A percentile compares a stretch with the other conserved stretches of the same genome.
phyloP scores from a whole-genome alignment of 106 monocot species.

The Gastrodia elata region DNA sequence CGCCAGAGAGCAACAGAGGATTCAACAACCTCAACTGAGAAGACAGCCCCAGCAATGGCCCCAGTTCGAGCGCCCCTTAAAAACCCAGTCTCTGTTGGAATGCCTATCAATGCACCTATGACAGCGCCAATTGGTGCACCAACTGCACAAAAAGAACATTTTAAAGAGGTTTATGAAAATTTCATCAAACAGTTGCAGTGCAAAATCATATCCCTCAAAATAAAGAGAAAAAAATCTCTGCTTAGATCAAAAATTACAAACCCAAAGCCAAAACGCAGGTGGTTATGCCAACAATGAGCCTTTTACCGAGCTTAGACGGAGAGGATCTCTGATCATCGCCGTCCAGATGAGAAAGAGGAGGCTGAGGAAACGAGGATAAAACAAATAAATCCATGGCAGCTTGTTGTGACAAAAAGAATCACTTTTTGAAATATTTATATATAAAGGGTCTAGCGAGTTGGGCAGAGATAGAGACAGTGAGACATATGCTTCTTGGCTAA shows the following conservation, averaged over 20 bases:
- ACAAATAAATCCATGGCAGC: not conserved
- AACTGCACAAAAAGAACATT: slow-evolving; percentile 28
- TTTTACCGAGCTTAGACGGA: slow-evolving; percentile 21
- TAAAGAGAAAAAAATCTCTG: not conserved
- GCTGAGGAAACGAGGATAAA: not conserved
- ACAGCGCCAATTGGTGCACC: slow-evolving; percentile 61
- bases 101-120: slow-evolving; percentile 69
- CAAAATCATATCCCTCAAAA: not conserved
- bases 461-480: not conserved
- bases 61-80: slow-evolving; percentile 76
- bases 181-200: not conserved
- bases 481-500: not conserved
- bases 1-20: slow-evolving; percentile 68
- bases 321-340: not conserved
- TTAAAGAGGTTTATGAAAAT: not conserved
- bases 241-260: slow-evolving; percentile 6
- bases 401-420: not conserved
- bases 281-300: slow-evolving; percentile 24
- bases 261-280: slow-evolving; percentile 56
- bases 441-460: not conserved
- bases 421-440: slow-evolving; percentile 7
- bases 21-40: slow-evolving; percentile 82
- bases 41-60: slow-evolving; percentile 83
- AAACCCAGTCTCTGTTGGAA: slow-evolving; percentile 77
- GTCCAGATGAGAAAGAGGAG: not conserved